These are phyloP conservation scores for Aspergillus sojae DNA, from an alignment of 2,329 filamentous ascomycete genomes.

Conservation along the genomic window DNA sequence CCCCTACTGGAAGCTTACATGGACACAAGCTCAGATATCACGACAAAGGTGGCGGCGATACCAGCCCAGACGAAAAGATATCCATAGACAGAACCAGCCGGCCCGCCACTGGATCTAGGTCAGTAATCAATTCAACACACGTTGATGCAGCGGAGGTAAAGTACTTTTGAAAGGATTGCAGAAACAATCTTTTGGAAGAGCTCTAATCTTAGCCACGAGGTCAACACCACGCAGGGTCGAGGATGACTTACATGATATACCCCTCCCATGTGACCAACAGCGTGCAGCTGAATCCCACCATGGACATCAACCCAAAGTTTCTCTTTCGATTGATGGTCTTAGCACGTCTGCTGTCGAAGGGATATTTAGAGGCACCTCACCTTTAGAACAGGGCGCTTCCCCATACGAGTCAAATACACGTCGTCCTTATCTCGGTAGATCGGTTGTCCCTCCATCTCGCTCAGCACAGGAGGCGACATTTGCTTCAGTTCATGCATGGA, in stretches of 20 bases:
- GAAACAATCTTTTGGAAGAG: slow-evolving; percentile 16
- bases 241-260: slow-evolving; percentile 34
- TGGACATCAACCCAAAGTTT: slow-evolving; percentile 45
- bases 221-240: neutral
- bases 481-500: slow-evolving; percentile 13
- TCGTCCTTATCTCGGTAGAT: slow-evolving; percentile 38
- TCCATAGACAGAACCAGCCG: slow-evolving; percentile 35
- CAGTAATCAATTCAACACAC: neutral
- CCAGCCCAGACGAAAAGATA: slow-evolving; percentile 39
- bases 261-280: slow-evolving; percentile 46
- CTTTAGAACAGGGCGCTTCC: slow-evolving; percentile 54
- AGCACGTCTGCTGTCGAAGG: neutral
- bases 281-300: slow-evolving; percentile 44
- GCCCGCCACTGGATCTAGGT: slow-evolving; percentile 29
- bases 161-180: slow-evolving; percentile 27
- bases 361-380: slow-evolving; percentile 17
- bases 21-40: slow-evolving; percentile 36
- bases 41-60: slow-evolving; percentile 28
- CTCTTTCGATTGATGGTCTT: slow-evolving; percentile 26
- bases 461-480: slow-evolving; percentile 9
- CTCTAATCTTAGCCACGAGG: neutral
- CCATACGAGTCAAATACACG: slow-evolving; percentile 53
- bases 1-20: slow-evolving; percentile 25
- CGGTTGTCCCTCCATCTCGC: slow-evolving; percentile 15
- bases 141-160: neutral